Evolutionary conservation across 2,329 filamentous ascomycete genomes (phyloP), one percentile per base, ranked within the genome.

Genomic region (Sporothrix pallida): DNA sequence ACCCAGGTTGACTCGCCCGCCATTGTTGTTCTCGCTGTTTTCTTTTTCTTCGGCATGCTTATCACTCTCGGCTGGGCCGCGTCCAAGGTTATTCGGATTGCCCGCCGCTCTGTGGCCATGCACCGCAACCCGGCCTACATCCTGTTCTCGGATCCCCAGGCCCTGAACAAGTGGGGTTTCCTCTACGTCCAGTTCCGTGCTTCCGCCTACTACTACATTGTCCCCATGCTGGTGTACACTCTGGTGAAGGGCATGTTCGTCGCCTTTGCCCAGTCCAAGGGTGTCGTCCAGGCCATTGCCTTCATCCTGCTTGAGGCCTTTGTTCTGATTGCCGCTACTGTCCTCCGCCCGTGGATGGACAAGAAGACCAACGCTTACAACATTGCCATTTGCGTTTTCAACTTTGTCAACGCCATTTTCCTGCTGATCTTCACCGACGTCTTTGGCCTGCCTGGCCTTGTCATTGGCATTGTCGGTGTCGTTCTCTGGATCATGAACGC

Each of bases 111-210:
- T 26, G 91, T 95, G 76, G 83, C 87, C 69, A 93, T 96, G 89
- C 93, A 97, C 87, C 94, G 94, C 84, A 97, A 96, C 83, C 93
- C 93, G 20, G 93, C 93, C 54, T 96, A 96, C 81, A 95, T 96
- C 78, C 89, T 97, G 74, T 97, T 95, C 84, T 96, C 93, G 8
- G 93, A 97, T 80, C 92, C 93, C 3, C 87, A 92, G 73, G 91
- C 92, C 70, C 86, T 97, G 77, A 96, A 97, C 88, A 95, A 96
- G 83, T 97, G 93, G 93, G 93, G 93, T 48, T 97, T 97, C 85
- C 86, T 97, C 73, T 97, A 97, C 81, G 92, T 97, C 69, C 93
- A 95, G 80, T 97, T 95, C 86, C 91, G 93, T 80, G 93, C 93
- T 48, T 93, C 93, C 6, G 92, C 93, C 23, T 96, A 96, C 87